Percentiles rank a stretch among this genome's conserved stretches.
phyloP scores from a whole-genome alignment of 305 asterid species.

The Fraxinus greggii region DNA sequence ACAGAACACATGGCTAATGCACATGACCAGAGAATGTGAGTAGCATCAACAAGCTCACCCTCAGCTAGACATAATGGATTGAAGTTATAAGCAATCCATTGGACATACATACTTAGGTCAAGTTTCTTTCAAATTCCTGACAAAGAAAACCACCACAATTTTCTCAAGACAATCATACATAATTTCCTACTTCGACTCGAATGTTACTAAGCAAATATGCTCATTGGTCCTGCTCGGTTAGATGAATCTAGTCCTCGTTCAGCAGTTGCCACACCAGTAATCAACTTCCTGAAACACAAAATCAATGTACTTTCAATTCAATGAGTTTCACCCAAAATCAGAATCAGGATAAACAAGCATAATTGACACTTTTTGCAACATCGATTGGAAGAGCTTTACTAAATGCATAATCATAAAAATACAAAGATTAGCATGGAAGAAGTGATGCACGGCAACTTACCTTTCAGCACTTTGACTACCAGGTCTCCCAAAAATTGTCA shows the following conservation, averaged over 20 bases:
- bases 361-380: background rate
- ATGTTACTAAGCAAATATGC: conserved; percentile 60
- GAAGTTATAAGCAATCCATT: background rate
- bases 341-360: background rate
- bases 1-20: background rate
- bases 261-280: conserved; percentile 67
- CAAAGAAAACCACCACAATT: background rate
- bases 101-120: background rate
- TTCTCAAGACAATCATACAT: conserved; percentile 1
- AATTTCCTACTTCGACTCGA: background rate
- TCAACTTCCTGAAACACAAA: conserved; percentile 57
- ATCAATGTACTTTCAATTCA: conserved; percentile 17
- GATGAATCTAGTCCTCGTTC: conserved; percentile 82
- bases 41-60: background rate
- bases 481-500: conserved; percentile 45
- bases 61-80: background rate
- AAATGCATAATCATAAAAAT: background rate
- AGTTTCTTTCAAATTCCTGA: background rate
- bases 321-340: background rate
- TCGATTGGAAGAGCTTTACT: background rate
- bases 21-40: background rate
- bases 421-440: background rate
- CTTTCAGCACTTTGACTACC: conserved; percentile 38
- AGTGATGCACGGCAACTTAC: conserved; percentile 18
- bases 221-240: conserved; percentile 65